Conservation (phyloP, 495 filamentous ascomycete species). For the Podospora pseudocomata region DNA sequence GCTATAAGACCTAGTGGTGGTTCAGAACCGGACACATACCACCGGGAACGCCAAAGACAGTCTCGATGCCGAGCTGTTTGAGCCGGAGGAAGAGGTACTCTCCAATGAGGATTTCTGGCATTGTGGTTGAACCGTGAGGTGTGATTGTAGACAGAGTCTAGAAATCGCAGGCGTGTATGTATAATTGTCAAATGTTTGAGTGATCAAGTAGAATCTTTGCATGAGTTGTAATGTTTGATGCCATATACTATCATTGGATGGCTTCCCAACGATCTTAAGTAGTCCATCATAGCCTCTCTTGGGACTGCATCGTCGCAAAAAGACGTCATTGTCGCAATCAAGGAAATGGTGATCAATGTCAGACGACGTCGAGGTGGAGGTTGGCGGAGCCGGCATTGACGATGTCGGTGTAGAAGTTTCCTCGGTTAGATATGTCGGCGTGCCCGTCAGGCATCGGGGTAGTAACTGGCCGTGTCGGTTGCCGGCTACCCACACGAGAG, state of each 20-base stretch:
- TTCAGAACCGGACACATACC: slow-evolving; percentile 21
- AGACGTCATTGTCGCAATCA: not conserved
- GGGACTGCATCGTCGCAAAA: not conserved
- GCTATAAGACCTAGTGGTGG: not conserved
- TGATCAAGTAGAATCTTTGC: not conserved
- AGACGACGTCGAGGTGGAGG: not conserved
- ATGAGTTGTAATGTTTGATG: no score
- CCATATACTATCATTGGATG: no score
- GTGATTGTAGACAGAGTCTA: not conserved
- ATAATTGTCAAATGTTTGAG: not conserved
- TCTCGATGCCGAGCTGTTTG: slow-evolving; percentile 57
- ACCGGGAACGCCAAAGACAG: slow-evolving; percentile 65
- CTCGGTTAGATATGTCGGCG: not conserved
- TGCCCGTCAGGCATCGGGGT: not conserved
- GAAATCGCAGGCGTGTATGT: not conserved
- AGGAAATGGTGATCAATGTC: not conserved
- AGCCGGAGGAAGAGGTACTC: slow-evolving; percentile 64
- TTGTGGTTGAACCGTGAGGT: not conserved
- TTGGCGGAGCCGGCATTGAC: not conserved
- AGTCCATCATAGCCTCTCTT: no score
- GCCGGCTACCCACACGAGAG: not conserved
- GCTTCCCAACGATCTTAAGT: no score
- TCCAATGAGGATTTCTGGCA: slow-evolving; percentile 30
- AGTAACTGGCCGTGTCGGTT: not conserved
- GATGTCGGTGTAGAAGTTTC: not conserved